These are phyloP conservation scores for Eutrema salsugineum DNA, from an alignment of 441 rosid genomes.

Conservation along the genomic window DNA sequence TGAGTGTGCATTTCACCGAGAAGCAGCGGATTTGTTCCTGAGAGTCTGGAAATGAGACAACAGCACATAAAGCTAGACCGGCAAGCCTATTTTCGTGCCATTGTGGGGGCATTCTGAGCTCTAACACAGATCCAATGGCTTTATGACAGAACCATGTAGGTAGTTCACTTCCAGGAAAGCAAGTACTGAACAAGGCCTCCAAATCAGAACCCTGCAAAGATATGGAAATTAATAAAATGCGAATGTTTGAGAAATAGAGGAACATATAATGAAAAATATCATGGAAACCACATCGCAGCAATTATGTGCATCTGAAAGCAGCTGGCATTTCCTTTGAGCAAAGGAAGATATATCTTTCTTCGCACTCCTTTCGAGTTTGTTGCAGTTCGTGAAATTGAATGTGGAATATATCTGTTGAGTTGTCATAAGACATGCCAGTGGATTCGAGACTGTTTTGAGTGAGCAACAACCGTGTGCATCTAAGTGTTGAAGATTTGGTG, in stretches of 20 bases:
- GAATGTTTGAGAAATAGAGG: neutral
- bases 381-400: neutral
- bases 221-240: neutral
- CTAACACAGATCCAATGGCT: neutral
- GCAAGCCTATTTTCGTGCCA: too few relatives aligned
- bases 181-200: neutral
- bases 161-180: conserved; percentile 19
- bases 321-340: neutral
- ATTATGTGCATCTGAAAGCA: neutral
- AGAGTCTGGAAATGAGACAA: too few relatives aligned
- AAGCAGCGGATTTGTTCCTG: too few relatives aligned
- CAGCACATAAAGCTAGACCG: too few relatives aligned
- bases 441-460: neutral
- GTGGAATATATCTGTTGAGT: neutral
- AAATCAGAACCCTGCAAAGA: neutral
- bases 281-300: neutral
- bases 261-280: neutral
- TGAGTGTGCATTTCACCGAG: too few relatives aligned
- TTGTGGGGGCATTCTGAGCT: neutral
- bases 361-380: neutral
- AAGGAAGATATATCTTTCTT: neutral
- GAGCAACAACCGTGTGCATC: neutral
- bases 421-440: neutral
- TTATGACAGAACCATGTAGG: conserved; percentile 16
- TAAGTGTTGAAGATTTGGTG: neutral